phyloP scores from a whole-genome alignment of 371 early-diverging fungal species.

The Circinella umbellata region DNA sequence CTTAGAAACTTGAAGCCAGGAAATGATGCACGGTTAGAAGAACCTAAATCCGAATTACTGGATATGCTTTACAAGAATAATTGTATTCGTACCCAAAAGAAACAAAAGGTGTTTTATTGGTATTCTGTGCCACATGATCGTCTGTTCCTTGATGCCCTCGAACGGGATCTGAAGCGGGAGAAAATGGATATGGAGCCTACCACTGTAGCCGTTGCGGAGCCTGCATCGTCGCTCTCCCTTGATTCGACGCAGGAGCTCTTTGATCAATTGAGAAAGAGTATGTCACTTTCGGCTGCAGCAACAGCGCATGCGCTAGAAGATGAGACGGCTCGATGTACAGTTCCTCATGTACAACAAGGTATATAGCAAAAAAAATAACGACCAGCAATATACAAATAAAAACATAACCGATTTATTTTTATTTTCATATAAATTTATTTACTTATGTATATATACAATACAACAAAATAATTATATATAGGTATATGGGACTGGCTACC shows the following conservation, averaged over 20 bases:
- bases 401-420: too few relatives aligned
- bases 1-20: slow-evolving; percentile 98
- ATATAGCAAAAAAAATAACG: not conserved
- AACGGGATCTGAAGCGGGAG: slow-evolving; percentile 98
- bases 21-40: slow-evolving; percentile 95
- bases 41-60: slow-evolving; percentile 95
- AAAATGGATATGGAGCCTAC: slow-evolving; percentile 84
- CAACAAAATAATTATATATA: slow-evolving; percentile 2
- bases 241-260: slow-evolving; percentile 70
- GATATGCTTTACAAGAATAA: slow-evolving; percentile 98
- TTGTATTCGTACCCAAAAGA: slow-evolving; percentile 99
- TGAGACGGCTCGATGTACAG: slow-evolving; percentile 18
- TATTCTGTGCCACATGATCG: slow-evolving; percentile 97
- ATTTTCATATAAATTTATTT: too few relatives aligned
- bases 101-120: slow-evolving; percentile 99
- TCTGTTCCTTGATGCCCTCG: slow-evolving; percentile 97
- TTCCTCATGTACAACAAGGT: not conserved
- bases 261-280: slow-evolving; percentile 57
- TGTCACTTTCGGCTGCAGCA: slow-evolving; percentile 44
- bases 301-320: slow-evolving; percentile 38
- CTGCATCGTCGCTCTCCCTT: slow-evolving; percentile 62
- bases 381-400: too few relatives aligned
- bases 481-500: not conserved
- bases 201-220: slow-evolving; percentile 67
- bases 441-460: not conserved